phyloP scores from a whole-genome alignment of 129 eudicot genomes.

The Flaveria brownii region DNA sequence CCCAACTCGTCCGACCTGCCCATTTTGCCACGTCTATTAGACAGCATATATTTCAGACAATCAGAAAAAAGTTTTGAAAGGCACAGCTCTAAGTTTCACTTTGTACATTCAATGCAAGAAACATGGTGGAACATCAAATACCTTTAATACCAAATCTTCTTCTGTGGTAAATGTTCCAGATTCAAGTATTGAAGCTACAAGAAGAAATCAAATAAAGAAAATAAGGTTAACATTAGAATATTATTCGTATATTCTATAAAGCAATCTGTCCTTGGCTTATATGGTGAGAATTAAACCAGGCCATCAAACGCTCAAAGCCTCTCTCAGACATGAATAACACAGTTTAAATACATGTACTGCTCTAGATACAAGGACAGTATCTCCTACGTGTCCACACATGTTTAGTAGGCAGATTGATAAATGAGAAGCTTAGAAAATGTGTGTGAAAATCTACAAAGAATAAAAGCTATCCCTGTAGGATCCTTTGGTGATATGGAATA shows the following conservation, averaged over 20 bases:
- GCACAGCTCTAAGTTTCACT: background rate
- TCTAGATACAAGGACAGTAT: background rate
- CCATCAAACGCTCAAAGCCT: conserved; percentile 11
- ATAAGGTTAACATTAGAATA: conserved; percentile 6
- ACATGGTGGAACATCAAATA: conserved; percentile 27
- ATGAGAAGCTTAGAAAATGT: background rate
- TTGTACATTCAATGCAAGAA: background rate
- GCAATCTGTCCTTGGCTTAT: background rate
- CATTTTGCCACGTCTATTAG: background rate
- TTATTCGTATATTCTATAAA: background rate
- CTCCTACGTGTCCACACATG: conserved; percentile 2
- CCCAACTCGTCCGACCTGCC: background rate
- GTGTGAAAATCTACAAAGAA: conserved; percentile 11
- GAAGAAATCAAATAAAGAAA: conserved; percentile 26
- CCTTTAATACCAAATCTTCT: conserved; percentile 68
- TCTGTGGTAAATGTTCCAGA: conserved; percentile 54
- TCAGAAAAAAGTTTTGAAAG: background rate
- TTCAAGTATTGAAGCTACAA: conserved; percentile 54
- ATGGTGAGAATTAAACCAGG: background rate
- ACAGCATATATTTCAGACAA: background rate
- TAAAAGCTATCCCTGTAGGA: background rate
- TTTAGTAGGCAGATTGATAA: background rate
- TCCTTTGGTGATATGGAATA: background rate
- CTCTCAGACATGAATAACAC: conserved; percentile 11
- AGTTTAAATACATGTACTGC: background rate